Conservation (phyloP, 2,329 filamentous ascomycete species). For the Talaromyces sp. region DNA sequence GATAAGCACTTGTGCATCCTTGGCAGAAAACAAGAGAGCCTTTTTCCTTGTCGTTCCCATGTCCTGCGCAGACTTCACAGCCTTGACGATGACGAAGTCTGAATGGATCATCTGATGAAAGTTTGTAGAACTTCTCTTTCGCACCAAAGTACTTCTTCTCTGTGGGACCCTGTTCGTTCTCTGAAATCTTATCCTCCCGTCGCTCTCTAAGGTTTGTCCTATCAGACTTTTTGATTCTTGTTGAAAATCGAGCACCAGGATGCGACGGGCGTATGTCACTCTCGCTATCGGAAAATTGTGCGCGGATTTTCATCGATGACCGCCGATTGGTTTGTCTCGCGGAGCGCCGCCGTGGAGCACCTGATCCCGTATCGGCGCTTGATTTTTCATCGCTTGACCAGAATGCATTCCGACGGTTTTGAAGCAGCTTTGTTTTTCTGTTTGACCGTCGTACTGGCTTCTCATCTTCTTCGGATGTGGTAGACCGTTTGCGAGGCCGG, state of each 20-base stretch:
- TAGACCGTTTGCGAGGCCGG: neutral
- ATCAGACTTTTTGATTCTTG: conserved; percentile 11
- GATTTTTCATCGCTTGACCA: conserved; percentile 20
- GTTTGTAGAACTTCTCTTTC: conserved; percentile 65
- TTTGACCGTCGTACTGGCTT: conserved; percentile 7
- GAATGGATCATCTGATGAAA: conserved; percentile 62
- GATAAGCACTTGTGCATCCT: conserved; percentile 79
- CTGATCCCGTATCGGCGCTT: conserved; percentile 22
- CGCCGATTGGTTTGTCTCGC: conserved; percentile 8
- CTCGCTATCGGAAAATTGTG: conserved; percentile 10
- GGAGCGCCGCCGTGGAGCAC: conserved; percentile 12
- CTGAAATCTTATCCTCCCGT: conserved; percentile 31
- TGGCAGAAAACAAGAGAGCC: conserved; percentile 81
- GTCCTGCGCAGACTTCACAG: conserved; percentile 67
- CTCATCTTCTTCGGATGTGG: neutral
- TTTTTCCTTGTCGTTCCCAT: conserved; percentile 50
- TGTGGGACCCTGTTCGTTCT: conserved; percentile 40
- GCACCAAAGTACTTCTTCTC: conserved; percentile 49
- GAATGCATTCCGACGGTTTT: neutral
- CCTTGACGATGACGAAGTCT: conserved; percentile 60
- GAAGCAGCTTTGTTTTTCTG: neutral
- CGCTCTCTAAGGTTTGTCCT: conserved; percentile 42
- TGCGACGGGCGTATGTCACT: conserved; percentile 11
- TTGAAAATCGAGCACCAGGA: conserved; percentile 12
- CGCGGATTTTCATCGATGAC: conserved; percentile 9